Evolutionary conservation across 2,329 filamentous ascomycete species (phyloP).

Genomic region (Hymenoscyphus infarciens): DNA sequence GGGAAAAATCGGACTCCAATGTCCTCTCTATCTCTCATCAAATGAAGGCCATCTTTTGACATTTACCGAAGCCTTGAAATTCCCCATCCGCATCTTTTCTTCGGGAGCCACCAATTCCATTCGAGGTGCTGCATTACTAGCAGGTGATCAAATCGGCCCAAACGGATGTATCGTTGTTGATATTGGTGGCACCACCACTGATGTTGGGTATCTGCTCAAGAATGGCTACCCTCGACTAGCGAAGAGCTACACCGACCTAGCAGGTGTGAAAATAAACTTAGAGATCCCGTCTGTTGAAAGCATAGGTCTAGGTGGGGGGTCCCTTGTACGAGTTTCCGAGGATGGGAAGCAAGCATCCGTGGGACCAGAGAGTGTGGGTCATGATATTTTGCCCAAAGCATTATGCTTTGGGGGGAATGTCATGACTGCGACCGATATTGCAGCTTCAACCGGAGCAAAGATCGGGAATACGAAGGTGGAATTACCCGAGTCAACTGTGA

Average conservation of each 20-base stretch:
- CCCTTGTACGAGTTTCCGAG: slow-evolving; percentile 36
- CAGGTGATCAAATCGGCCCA: slow-evolving; percentile 3
- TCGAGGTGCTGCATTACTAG: slow-evolving; percentile 57
- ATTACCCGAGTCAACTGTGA: slow-evolving; percentile 19
- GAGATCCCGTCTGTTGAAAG: slow-evolving; percentile 52
- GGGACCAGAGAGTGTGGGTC: slow-evolving; percentile 53
- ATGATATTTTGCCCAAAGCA: slow-evolving; percentile 46
- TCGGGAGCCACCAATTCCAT: slow-evolving; percentile 61
- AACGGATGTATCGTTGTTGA: slow-evolving; percentile 42
- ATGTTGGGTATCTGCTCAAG: slow-evolving; percentile 53
- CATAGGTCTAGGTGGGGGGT: slow-evolving; percentile 55
- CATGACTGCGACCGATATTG: slow-evolving; percentile 52
- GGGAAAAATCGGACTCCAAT: slow-evolving; percentile 44
- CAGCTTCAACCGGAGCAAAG: slow-evolving; percentile 32
- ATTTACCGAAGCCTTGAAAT: slow-evolving; percentile 47
- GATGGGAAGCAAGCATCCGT: slow-evolving; percentile 36
- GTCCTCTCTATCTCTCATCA: slow-evolving; percentile 50
- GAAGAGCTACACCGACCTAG: slow-evolving; percentile 52
- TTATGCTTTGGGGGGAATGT: slow-evolving; percentile 50
- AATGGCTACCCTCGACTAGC: slow-evolving; percentile 58
- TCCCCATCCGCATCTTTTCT: slow-evolving; percentile 59
- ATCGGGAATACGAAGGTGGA: slow-evolving; percentile 17
- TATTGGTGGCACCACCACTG: slow-evolving; percentile 55
- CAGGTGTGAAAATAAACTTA: slow-evolving; percentile 55
- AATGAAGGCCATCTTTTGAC: slow-evolving; percentile 60